Percentiles rank a stretch among this genome's conserved stretches.
These are phyloP conservation scores for Aspergillus sp. DNA, from an alignment of 2,329 filamentous ascomycete genomes.

Conservation along the genomic window DNA sequence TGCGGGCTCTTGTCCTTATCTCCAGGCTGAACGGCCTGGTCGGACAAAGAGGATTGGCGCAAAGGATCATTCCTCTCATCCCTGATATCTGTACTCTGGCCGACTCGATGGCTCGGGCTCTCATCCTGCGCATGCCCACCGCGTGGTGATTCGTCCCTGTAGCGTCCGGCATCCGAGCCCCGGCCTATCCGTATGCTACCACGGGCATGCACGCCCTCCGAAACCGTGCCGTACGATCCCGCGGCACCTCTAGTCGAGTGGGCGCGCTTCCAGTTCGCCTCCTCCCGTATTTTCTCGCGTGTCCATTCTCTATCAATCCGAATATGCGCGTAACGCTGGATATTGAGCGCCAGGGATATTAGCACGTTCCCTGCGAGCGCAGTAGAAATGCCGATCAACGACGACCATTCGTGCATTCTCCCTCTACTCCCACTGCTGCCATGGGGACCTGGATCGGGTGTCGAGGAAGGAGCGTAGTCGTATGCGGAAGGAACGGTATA, in stretches of 20 bases:
- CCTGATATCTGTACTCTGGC: conserved; percentile 4
- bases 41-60: conserved; percentile 29
- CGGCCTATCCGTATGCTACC: conserved; percentile 7
- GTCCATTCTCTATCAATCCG: conserved; percentile 63
- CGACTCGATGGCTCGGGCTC: conserved; percentile 13
- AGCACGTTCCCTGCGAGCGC: conserved; percentile 88
- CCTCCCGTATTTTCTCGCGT: conserved; percentile 47
- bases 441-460: conserved; percentile 9
- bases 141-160: conserved; percentile 13
- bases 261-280: conserved; percentile 43
- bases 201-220: conserved; percentile 7
- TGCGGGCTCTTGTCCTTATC: conserved; percentile 30
- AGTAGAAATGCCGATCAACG: conserved; percentile 86
- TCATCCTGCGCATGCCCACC: conserved; percentile 25
- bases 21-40: conserved; percentile 29
- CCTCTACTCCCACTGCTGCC: conserved; percentile 13
- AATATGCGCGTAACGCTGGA: conserved; percentile 91
- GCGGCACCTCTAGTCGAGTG: conserved; percentile 8
- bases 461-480: conserved; percentile 8
- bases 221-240: conserved; percentile 38
- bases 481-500: conserved; percentile 10
- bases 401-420: conserved; percentile 58
- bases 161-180: conserved; percentile 4
- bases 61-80: conserved; percentile 27
- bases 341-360: conserved; percentile 91